Evolutionary conservation across 1,139 yeast genomes (phyloP), one percentile per base, ranked within the genome.

Genomic region (Yamadazyma spencermartinsiae): DNA sequence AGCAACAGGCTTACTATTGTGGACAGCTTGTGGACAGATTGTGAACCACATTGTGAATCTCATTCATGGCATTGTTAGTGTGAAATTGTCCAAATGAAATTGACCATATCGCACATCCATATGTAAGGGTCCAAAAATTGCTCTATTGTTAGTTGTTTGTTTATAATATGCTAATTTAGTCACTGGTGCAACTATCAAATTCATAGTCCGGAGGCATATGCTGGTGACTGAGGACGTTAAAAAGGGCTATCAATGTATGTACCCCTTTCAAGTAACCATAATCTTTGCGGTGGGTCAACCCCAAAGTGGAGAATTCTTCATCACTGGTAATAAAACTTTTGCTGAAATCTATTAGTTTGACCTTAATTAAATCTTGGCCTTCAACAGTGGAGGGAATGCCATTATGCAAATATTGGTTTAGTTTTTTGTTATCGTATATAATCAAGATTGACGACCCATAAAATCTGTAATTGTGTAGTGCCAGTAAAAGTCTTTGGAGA

Each of bases 281-380:
- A 62, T 94, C 99, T 36, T 48, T 49, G 5, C 39, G 13, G 10
- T 17, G 9, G 7, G 20, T 31, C 2, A 55, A 43, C 8, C 55
- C 52, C 10, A 54, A 39, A 4, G 45, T 14, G 8, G 31, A 15
- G 15, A 35, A 38, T 23, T 40, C 31, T 4, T 35, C 13, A 24
- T 46, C 45, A 21, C 40, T 39, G 27, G 42, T 41, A n/a, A 90
- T 85, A 17, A 88, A 84, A 53, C 95, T 86, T 55, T 92, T 96
- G 1, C 98, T 98, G 71, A 94, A 94, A 64, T 94, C 99, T 48
- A 94, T 92, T 43, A 94, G 76, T 45, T 89, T 79, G 15, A 92
- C 80, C 43, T 65, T 74, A 58, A 28, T 28, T 11, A 28, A 28
- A 58, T 80, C 11, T 46, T 41, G 9, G 39, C 35, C 12, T 8